A percentile compares a stretch with the other conserved stretches of the same genome.
Conservation (phyloP, 257 asterid genomes). For the Petunia secreta region DNA sequence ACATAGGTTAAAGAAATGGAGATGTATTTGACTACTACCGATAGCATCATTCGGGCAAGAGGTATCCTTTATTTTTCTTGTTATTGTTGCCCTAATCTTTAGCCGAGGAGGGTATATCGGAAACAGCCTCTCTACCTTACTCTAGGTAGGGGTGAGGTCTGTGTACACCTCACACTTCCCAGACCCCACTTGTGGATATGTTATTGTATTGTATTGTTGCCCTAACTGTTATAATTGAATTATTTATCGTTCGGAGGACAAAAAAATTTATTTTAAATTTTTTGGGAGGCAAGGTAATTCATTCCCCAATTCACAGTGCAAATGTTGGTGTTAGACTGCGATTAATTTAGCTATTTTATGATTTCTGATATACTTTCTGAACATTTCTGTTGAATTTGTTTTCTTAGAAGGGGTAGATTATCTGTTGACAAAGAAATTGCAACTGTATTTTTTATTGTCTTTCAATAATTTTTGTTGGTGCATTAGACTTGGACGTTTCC, state of each 20-base stretch:
- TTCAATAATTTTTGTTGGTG: background rate
- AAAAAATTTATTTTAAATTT: background rate
- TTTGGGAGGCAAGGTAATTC: background rate
- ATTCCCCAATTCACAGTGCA: conserved; percentile 7
- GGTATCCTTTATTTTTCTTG: conserved; percentile 45
- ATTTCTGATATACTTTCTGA: background rate
- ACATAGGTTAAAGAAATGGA: conserved; percentile 86
- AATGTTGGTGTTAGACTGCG: background rate
- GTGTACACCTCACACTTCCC: too few relatives aligned
- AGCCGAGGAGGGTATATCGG: too few relatives aligned
- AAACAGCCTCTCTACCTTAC: too few relatives aligned
- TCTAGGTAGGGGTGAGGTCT: too few relatives aligned
- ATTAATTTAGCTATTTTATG: background rate
- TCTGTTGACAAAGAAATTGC: background rate
- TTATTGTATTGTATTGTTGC: background rate
- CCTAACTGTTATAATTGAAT: background rate
- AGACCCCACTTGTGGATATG: too few relatives aligned
- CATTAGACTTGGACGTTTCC: background rate
- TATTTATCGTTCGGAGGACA: background rate
- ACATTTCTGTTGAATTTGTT: background rate
- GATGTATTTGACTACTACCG: conserved; percentile 90
- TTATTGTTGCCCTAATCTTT: background rate
- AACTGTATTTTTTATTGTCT: background rate
- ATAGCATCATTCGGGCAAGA: conserved; percentile 70
- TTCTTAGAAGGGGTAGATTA: background rate